Evolutionary conservation across 352 stramenopile species (phyloP).

Genomic region (Phytopythium kandeliae): DNA sequence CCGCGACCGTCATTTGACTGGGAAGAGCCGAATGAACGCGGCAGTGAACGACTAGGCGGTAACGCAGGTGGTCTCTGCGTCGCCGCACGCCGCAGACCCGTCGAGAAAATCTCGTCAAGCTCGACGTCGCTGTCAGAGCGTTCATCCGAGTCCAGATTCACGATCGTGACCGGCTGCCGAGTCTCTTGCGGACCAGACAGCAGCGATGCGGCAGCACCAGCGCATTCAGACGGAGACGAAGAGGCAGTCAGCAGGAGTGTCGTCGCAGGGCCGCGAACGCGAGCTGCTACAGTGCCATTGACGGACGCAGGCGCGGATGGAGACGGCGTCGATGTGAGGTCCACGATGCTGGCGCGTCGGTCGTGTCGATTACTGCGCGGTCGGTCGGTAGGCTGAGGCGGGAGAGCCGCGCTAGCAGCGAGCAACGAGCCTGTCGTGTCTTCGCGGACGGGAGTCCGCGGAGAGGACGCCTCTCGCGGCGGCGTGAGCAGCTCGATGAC

Average conservation of each 20-base stretch:
- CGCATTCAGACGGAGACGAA: background rate
- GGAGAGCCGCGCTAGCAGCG: too few relatives aligned
- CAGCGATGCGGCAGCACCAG: too few relatives aligned
- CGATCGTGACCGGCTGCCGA: background rate
- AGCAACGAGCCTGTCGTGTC: background rate
- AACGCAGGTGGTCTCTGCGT: background rate
- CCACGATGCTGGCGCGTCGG: conserved; percentile 24
- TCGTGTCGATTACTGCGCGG: conserved; percentile 8
- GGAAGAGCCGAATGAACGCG: background rate
- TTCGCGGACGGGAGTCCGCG: background rate
- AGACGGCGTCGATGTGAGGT: conserved; percentile 33
- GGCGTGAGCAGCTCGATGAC: conserved; percentile 46
- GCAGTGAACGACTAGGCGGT: background rate
- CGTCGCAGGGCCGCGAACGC: background rate
- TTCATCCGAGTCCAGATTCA: background rate
- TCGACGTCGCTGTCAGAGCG: background rate
- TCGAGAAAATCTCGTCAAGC: background rate
- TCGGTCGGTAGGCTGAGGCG: too few relatives aligned
- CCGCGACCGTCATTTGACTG: background rate
- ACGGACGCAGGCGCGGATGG: background rate
- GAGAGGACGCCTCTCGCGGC: conserved; percentile 9
- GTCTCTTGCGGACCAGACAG: too few relatives aligned
- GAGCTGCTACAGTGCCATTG: too few relatives aligned
- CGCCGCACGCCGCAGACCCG: background rate
- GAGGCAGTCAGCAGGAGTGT: background rate